These are phyloP conservation scores for Lophium mytilinum DNA, from an alignment of 495 filamentous ascomycete species.

Conservation along the genomic window DNA sequence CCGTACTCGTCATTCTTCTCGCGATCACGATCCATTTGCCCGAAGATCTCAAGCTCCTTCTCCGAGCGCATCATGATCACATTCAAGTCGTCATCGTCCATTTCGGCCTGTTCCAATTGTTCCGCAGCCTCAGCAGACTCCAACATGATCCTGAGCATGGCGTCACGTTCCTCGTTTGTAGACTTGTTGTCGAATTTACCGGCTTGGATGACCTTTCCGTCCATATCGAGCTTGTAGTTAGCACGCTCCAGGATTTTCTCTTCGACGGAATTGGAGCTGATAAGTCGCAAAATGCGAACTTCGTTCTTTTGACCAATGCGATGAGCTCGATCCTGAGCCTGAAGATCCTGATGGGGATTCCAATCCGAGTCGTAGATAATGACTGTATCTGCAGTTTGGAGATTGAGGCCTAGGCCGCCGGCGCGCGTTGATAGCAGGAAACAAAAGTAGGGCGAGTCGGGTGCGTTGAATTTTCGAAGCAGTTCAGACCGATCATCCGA, in stretches of 20 bases:
- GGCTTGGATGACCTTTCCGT: slow-evolving; percentile 98
- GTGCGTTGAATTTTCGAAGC: slow-evolving; percentile 79
- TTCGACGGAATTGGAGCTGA: slow-evolving; percentile 93
- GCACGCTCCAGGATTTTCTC: slow-evolving; percentile 97
- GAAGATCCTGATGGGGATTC: slow-evolving; percentile 99
- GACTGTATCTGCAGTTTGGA: slow-evolving; percentile 96
- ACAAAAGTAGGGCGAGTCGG: slow-evolving; percentile 87
- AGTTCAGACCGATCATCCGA: slow-evolving; percentile 93
- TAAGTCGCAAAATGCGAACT: slow-evolving; percentile 88
- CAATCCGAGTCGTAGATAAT: slow-evolving; percentile 99
- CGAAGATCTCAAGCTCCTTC: slow-evolving; percentile 34
- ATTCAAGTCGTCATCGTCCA: slow-evolving; percentile 95
- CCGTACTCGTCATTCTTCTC: slow-evolving; percentile 59
- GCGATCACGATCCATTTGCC: slow-evolving; percentile 65
- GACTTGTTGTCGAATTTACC: slow-evolving; percentile 99
- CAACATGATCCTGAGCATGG: slow-evolving; percentile 81
- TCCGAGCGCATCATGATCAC: slow-evolving; percentile 48
- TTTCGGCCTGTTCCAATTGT: slow-evolving; percentile 69
- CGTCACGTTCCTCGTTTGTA: slow-evolving; percentile 95
- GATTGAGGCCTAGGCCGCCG: slow-evolving; percentile 91
- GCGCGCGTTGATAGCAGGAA: slow-evolving; percentile 98
- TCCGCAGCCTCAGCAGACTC: slow-evolving; percentile 85
- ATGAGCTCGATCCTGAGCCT: slow-evolving; percentile 98
- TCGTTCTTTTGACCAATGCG: slow-evolving; percentile 99
- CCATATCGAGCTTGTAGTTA: slow-evolving; percentile 96